phyloP scores from a whole-genome alignment of 345 rosid genomes.

The Sonneratia caseolaris region DNA sequence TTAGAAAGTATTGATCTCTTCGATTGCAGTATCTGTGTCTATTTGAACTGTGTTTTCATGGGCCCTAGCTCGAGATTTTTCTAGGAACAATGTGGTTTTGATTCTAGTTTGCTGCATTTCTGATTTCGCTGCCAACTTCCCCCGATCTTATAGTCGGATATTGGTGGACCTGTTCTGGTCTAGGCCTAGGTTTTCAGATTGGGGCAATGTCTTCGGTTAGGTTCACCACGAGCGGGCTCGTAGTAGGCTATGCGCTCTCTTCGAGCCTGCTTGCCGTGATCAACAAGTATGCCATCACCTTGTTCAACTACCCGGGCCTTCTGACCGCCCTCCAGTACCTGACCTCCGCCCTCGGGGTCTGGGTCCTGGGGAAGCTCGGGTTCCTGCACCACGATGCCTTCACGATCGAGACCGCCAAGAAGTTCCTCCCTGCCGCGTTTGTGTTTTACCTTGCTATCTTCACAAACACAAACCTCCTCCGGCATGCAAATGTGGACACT shows the following conservation, averaged over 20 bases:
- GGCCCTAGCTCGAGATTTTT: background rate
- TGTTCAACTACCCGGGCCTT: slow-evolving; percentile 78
- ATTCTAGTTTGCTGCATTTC: background rate
- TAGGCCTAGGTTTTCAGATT: background rate
- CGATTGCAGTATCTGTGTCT: background rate
- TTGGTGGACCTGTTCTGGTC: background rate
- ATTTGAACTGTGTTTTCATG: background rate
- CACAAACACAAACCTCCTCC: slow-evolving; percentile 91
- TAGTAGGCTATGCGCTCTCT: slow-evolving; percentile 84
- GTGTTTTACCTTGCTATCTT: slow-evolving; percentile 92
- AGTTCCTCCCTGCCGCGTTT: slow-evolving; percentile 81
- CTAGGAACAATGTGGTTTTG: background rate
- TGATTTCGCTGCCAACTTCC: background rate
- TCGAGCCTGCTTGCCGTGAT: slow-evolving; percentile 98
- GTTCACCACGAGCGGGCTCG: slow-evolving; percentile 72
- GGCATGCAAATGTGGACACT: slow-evolving; percentile 97
- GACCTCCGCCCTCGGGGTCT: slow-evolving; percentile 71
- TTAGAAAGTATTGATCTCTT: background rate
- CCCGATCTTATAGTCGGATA: too few relatives aligned
- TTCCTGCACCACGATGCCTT: slow-evolving; percentile 77
- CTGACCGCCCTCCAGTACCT: slow-evolving; percentile 88
- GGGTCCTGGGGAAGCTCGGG: slow-evolving; percentile 69
- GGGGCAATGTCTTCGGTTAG: slow-evolving; percentile 30
- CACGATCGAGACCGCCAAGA: slow-evolving; percentile 71
- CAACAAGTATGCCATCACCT: slow-evolving; percentile 88